Evolutionary conservation across 768 basidiomycete genomes (phyloP).

Genomic region (Tricholoma furcatifolium): DNA sequence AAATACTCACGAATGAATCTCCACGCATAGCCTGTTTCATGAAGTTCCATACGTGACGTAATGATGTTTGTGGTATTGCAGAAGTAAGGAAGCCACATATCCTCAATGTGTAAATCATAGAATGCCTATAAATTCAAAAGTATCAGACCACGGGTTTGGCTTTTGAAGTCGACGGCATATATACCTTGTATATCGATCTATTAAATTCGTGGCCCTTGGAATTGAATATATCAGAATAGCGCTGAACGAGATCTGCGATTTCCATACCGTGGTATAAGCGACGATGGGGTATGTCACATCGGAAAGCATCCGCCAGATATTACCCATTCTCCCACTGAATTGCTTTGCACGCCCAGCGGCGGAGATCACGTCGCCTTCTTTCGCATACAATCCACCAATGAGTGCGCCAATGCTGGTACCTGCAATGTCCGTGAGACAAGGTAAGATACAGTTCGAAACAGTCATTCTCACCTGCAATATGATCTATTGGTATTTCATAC

Average conservation of each 20-base stretch:
- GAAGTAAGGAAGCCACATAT: conserved; percentile 99
- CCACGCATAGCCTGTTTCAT: conserved; percentile 99
- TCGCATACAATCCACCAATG: conserved; percentile 92
- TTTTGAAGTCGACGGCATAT: background rate
- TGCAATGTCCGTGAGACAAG: conserved; percentile 21
- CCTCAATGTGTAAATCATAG: conserved; percentile 92
- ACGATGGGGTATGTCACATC: conserved; percentile 93
- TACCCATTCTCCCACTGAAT: conserved; percentile 89
- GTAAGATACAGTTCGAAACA: background rate
- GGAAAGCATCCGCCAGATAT: conserved; percentile 90
- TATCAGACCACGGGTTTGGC: background rate
- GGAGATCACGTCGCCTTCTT: conserved; percentile 89
- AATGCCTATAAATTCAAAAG: conserved; percentile 54
- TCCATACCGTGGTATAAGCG: conserved; percentile 77
- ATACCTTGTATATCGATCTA: conserved; percentile 87
- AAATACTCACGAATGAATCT: conserved; percentile 70
- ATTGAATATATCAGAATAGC: conserved; percentile 5
- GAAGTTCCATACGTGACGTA: conserved; percentile 94
- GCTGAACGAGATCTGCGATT: conserved; percentile 4
- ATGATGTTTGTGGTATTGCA: conserved; percentile 98
- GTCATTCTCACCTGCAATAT: conserved; percentile 68
- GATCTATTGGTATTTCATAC: conserved; percentile 89
- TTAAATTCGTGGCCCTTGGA: conserved; percentile 91
- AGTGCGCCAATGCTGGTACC: conserved; percentile 91
- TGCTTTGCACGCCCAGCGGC: conserved; percentile 85